phyloP scores from a whole-genome alignment of 805 yeast species.

The Metschnikowia drakensbergensis region DNA sequence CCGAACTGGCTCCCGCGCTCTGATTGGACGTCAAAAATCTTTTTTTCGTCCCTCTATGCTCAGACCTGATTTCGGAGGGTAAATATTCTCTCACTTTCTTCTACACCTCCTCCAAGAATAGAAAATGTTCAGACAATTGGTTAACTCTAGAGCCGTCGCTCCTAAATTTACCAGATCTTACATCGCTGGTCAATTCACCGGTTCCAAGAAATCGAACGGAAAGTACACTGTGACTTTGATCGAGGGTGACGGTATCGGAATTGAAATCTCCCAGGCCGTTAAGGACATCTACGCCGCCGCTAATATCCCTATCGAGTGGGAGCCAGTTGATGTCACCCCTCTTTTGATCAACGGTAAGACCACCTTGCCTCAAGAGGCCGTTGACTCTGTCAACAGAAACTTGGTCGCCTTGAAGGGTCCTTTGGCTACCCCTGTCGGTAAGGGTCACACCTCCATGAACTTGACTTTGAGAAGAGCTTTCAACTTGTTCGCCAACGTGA shows the following conservation, averaged over 20 bases:
- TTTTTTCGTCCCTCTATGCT: slow-evolving; percentile 14
- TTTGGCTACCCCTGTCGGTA: slow-evolving; percentile 96
- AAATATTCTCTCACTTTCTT: slow-evolving; percentile 8
- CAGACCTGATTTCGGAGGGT: slow-evolving; percentile 7
- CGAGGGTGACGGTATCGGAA: slow-evolving; percentile 98
- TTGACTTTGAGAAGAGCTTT: slow-evolving; percentile 96
- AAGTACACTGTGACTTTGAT: slow-evolving; percentile 91
- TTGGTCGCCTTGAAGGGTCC: slow-evolving; percentile 97
- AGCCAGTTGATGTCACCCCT: slow-evolving; percentile 94
- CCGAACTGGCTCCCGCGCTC: slow-evolving; percentile 17
- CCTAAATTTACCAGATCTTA: slow-evolving; percentile 35
- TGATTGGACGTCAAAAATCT: slow-evolving; percentile 18
- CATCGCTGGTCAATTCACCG: slow-evolving; percentile 66
- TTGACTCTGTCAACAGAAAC: slow-evolving; percentile 88
- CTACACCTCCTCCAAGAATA: slow-evolving; percentile 8
- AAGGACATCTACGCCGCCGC: slow-evolving; percentile 93
- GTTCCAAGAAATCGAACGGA: slow-evolving; percentile 67
- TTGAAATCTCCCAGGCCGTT: slow-evolving; percentile 92
- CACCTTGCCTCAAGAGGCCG: slow-evolving; percentile 87
- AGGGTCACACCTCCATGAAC: slow-evolving; percentile 97
- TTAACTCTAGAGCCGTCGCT: slow-evolving; percentile 17
- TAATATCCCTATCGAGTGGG: slow-evolving; percentile 95
- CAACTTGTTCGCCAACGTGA: slow-evolving; percentile 92
- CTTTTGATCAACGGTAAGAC: slow-evolving; percentile 87
- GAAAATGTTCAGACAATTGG: slow-evolving; percentile 21